A percentile compares a stretch with the other conserved stretches of the same genome.
Evolutionary conservation across 2,329 filamentous ascomycete species (phyloP).

Genomic region (Venturia pyrina): DNA sequence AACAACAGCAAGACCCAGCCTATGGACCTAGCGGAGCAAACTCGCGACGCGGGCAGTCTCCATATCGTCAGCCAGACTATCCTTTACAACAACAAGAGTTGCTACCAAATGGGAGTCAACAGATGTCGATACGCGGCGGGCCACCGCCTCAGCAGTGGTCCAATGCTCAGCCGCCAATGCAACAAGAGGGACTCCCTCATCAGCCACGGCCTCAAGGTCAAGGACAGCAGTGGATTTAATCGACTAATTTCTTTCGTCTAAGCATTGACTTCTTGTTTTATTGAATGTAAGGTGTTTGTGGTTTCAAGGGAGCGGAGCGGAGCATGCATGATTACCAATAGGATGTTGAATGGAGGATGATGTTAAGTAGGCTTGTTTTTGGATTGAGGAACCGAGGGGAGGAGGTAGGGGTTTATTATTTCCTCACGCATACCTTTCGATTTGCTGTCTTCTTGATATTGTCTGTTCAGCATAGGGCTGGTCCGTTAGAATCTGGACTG

Average conservation of each 20-base stretch:
- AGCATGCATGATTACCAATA: neutral
- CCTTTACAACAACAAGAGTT: neutral
- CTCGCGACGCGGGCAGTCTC: neutral
- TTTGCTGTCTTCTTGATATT: neutral
- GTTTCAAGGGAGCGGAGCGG: neutral
- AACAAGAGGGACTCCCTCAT: neutral
- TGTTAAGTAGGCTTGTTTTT: neutral
- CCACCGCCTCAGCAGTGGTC: neutral
- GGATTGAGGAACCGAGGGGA: neutral
- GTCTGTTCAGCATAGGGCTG: neutral
- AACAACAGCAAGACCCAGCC: neutral
- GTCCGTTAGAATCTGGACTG: neutral
- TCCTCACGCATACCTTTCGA: neutral
- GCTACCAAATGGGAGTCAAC: neutral
- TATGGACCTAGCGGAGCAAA: neutral
- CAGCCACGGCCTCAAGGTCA: neutral
- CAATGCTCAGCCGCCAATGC: neutral
- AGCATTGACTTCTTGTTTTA: neutral
- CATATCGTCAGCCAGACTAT: slow-evolving; percentile 2
- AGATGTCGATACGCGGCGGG: neutral
- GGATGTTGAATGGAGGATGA: neutral
- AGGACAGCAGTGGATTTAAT: slow-evolving; percentile 1
- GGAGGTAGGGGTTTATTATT: neutral
- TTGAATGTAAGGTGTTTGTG: neutral
- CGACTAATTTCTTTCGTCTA: neutral